These are phyloP conservation scores for Lentinus brumalis DNA, from an alignment of 768 basidiomycete genomes.

Conservation along the genomic window DNA sequence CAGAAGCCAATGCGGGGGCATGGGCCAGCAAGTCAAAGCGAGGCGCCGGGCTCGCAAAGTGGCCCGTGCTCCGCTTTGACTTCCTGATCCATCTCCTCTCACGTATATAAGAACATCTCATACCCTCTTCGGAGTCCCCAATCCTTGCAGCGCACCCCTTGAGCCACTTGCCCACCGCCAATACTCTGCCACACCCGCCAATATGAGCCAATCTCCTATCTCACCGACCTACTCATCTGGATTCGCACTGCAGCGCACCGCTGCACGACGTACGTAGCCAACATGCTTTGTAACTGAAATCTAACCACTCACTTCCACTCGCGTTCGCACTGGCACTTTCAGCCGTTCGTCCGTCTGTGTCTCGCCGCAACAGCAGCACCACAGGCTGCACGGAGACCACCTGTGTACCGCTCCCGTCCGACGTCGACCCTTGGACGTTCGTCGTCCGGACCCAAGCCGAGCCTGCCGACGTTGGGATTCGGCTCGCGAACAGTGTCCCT, in stretches of 20 bases:
- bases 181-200: neutral
- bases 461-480: neutral
- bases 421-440: neutral
- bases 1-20: too few species aligned
- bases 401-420: neutral
- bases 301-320: neutral
- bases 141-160: too few species aligned
- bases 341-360: neutral
- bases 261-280: neutral
- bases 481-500: neutral
- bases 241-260: neutral
- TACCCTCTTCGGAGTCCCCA: too few species aligned
- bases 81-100: too few species aligned
- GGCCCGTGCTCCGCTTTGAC: too few species aligned
- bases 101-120: too few species aligned
- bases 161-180: neutral
- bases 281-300: neutral
- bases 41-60: too few species aligned
- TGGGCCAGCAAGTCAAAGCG: too few species aligned
- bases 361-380: neutral
- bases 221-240: neutral
- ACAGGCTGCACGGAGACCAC: neutral
- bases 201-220: neutral
- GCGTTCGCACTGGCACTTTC: neutral
- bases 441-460: neutral